A percentile compares a stretch with the other conserved stretches of the same genome.
phyloP scores from a whole-genome alignment of 306 rosid genomes.

The Glycine latifolia region DNA sequence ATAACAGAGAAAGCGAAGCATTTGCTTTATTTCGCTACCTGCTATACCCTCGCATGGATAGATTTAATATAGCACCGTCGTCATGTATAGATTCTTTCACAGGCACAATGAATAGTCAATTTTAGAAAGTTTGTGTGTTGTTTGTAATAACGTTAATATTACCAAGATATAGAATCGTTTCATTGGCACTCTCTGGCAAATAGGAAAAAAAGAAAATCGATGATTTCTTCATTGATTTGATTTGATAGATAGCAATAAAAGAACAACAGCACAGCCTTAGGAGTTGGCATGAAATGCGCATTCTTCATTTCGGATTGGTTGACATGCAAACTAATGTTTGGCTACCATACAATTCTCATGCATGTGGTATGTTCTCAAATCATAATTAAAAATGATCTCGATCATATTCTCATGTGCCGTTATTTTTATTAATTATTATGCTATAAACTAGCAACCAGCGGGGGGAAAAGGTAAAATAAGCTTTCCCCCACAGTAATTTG shows the following conservation, averaged over 20 bases:
- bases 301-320: constrained; percentile 42
- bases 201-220: constrained; percentile 18
- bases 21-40: constrained; percentile 33
- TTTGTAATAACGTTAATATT: constrained; percentile 26
- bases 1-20: constrained; percentile 32
- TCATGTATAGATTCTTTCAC: constrained; percentile 2
- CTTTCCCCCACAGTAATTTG: constrained; percentile 33
- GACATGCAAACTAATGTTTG: constrained; percentile 46
- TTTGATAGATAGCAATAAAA: constrained; percentile 38
- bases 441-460: neutral
- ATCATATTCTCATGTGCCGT: constrained; percentile 30
- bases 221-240: constrained; percentile 37
- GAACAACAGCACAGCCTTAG: constrained; percentile 25
- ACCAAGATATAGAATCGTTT: neutral
- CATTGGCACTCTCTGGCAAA: neutral
- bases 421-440: constrained; percentile 42
- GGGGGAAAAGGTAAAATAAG: constrained; percentile 36
- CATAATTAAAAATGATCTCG: constrained; percentile 38
- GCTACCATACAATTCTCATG: constrained; percentile 47
- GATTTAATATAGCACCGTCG: constrained; percentile 7
- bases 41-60: neutral
- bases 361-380: constrained; percentile 52
- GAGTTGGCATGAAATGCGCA: constrained; percentile 44
- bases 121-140: constrained; percentile 14
- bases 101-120: constrained; percentile 8